Conservation (phyloP, 2,329 filamentous ascomycete genomes). For the Botrytis byssoidea region DNA sequence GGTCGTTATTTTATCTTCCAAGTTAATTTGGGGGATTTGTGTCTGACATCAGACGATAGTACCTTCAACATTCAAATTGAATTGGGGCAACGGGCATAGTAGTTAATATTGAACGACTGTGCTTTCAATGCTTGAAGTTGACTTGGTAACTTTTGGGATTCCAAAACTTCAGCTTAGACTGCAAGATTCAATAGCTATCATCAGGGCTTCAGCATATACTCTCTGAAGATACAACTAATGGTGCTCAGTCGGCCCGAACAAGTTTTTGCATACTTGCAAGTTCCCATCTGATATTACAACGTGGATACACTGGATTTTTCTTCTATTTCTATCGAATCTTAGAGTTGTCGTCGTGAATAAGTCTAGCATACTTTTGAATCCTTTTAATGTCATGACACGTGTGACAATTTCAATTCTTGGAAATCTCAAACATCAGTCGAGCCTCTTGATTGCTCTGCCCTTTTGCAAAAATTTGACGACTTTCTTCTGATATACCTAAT, state of each 20-base stretch:
- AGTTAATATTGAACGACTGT: no score
- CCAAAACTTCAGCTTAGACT: no score
- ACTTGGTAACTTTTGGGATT: neutral
- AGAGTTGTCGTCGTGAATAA: neutral
- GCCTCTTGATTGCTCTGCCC: neutral
- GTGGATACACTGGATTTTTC: neutral
- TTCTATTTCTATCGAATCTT: accelerated
- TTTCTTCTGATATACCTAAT: neutral
- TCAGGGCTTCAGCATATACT: neutral
- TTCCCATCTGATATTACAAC: neutral
- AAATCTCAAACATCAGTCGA: neutral
- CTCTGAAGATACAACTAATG: neutral
- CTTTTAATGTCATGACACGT: neutral
- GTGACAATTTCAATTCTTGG: neutral
- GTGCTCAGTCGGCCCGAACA: neutral
- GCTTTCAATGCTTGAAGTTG: neutral
- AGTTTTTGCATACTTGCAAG: neutral
- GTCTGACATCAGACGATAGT: neutral
- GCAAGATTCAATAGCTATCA: neutral
- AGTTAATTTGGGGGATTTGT: neutral
- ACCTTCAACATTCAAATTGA: neutral
- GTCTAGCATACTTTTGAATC: neutral
- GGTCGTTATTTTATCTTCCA: neutral
- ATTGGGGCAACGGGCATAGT: no score
- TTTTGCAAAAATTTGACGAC: neutral